A percentile compares a stretch with the other conserved stretches of the same genome.
phyloP scores from a whole-genome alignment of 208 protist species.

The Angomonas ambiguus region DNA sequence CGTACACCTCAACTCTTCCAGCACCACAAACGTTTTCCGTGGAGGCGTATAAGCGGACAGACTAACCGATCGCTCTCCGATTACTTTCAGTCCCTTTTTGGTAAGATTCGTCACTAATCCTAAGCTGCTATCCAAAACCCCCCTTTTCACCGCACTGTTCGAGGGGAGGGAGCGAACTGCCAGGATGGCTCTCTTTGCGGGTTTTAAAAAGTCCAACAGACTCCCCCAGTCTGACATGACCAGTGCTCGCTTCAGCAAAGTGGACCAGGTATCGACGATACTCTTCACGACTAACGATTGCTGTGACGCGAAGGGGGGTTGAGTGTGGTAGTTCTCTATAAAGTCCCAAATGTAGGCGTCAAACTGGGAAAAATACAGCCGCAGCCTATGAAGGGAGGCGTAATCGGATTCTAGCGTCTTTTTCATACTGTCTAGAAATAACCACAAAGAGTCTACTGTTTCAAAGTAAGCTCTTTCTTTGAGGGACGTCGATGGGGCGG shows the following conservation, averaged over 20 bases:
- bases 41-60: background rate
- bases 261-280: background rate
- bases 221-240: background rate
- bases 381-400: background rate
- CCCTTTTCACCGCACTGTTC: background rate
- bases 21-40: background rate
- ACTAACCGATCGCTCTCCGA: background rate
- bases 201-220: background rate
- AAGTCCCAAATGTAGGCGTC: background rate
- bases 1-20: background rate
- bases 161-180: background rate
- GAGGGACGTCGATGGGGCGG: background rate
- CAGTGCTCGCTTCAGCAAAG: background rate
- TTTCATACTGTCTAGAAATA: background rate
- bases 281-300: background rate
- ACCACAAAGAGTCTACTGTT: background rate
- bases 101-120: background rate
- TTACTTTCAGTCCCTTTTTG: background rate
- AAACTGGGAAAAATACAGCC: background rate
- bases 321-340: background rate
- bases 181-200: background rate
- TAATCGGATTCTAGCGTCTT: conserved; percentile 1
- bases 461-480: background rate
- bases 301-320: background rate
- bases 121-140: background rate